Evolutionary conservation across 2,329 filamentous ascomycete species (phyloP).

Genomic region (Ceratocystis cacaofunesta): DNA sequence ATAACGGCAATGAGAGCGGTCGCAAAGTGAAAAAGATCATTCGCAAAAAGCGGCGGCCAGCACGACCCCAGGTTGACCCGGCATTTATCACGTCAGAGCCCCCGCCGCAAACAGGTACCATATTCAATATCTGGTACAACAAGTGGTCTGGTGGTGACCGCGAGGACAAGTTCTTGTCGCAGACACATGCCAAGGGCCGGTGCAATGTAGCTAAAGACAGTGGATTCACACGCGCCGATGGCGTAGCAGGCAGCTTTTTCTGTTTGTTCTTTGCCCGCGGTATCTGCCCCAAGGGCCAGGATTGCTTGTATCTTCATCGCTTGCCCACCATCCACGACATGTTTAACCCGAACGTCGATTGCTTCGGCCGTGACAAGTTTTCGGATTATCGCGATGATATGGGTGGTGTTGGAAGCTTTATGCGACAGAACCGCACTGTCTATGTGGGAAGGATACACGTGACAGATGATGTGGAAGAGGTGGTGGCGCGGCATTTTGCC

Average conservation of each 20-base stretch:
- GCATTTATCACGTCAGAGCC: conserved; percentile 69
- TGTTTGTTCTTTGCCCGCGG: conserved; percentile 86
- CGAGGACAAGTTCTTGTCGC: conserved; percentile 76
- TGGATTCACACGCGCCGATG: conserved; percentile 66
- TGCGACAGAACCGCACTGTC: conserved; percentile 83
- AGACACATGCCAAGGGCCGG: conserved; percentile 67
- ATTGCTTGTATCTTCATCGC: conserved; percentile 88
- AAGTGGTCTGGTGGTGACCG: conserved; percentile 95
- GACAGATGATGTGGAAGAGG: conserved; percentile 90
- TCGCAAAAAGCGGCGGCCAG: conserved; percentile 79
- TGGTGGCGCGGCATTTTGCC: conserved; percentile 85
- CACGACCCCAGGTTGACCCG: conserved; percentile 79
- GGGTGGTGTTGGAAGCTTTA: conserved; percentile 89
- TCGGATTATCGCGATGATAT: conserved; percentile 92
- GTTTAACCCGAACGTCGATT: conserved; percentile 88
- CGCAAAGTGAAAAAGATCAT: conserved; percentile 70
- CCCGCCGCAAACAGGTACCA: conserved; percentile 81
- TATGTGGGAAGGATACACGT: conserved; percentile 92
- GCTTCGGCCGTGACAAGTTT: conserved; percentile 86
- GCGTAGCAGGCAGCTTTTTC: conserved; percentile 68
- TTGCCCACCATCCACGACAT: conserved; percentile 75
- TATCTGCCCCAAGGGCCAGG: conserved; percentile 67
- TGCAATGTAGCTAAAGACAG: conserved; percentile 73
- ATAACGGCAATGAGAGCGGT: conserved; percentile 27
- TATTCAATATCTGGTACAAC: conserved; percentile 99